These are phyloP conservation scores for Geotrichum fermentans DNA, from an alignment of 1,139 yeast species.

Conservation along the genomic window DNA sequence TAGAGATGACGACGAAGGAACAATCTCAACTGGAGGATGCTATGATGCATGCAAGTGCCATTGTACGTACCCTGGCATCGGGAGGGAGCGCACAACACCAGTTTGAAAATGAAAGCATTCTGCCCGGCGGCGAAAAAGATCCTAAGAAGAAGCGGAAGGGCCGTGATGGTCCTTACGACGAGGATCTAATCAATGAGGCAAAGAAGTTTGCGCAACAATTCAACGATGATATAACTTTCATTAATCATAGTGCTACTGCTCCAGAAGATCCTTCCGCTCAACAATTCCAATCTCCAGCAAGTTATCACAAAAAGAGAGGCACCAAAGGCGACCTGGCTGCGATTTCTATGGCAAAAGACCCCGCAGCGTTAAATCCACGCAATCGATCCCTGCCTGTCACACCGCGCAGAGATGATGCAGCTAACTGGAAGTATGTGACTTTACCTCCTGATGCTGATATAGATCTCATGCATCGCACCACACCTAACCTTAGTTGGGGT, in stretches of 20 bases:
- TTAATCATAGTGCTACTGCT: background rate
- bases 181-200: constrained; percentile 9
- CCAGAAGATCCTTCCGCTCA: background rate
- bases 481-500: constrained; percentile 23
- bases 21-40: constrained; percentile 30
- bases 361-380: constrained; percentile 5
- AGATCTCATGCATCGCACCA: constrained; percentile 14
- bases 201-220: constrained; percentile 1
- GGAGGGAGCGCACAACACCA: constrained; percentile 8
- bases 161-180: constrained; percentile 6
- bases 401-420: constrained; percentile 1
- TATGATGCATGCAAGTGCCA: constrained; percentile 30
- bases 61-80: constrained; percentile 25
- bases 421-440: constrained; percentile 5
- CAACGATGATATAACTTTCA: background rate
- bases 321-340: constrained; percentile 10
- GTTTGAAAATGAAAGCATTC: background rate
- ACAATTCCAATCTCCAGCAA: background rate
- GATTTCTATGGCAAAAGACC: constrained; percentile 12
- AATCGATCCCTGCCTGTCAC: background rate
- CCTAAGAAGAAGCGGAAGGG: constrained; percentile 1
- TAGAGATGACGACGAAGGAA: constrained; percentile 21
- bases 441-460: constrained; percentile 7
- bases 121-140: background rate
- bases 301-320: background rate